Base-by-base conservation (phyloP, 1,284 basidiomycete species). In the Gomphus bonarii region DNA sequence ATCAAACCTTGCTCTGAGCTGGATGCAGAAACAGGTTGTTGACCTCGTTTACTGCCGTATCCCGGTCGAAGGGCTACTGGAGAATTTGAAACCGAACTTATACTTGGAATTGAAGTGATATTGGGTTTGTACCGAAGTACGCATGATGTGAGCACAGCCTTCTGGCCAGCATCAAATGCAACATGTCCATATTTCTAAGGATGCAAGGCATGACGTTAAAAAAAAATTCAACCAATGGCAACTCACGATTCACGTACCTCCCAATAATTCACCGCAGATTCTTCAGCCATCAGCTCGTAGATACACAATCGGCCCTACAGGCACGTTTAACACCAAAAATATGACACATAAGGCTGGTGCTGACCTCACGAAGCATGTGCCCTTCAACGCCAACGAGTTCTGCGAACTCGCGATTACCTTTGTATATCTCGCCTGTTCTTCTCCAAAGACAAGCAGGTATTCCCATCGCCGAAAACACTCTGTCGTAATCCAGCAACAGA, bases 401-500 rank as follows among this genome's bases (percentile, higher is more conserved):
- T 3, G 90, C 85, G 70, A 95, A 95, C 71, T 97, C 94, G 60
- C 91, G 83, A 68, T 99, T 99, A 42, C 85, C 95, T 72, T 95
- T 98, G 77, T 98, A 97, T 60, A 99, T 98, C 72, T 99, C 95
- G 28, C 97, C 97, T 1, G 95, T 98, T 50, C 95, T 75, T 31
- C 95, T 78, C 97, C 95, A 99, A 6, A 99, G 78, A 64, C 95
- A 99, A 0, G 93, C 93, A 0, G 97, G 97, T 9, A 98, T 92
- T 46, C 92, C 94, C 84, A 97, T 95, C 0, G 90, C 89, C 10
- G 88, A 90, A 69, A 98, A 95, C 0, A 95, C 91, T 38, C 95
- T 85, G 67, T 98, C 95, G 67, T 98, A 98, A 67, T 98, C 94
- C 18, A 98, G 81, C 59, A 99, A 76, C 58, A 98, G 76, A 1